Evolutionary conservation across 495 filamentous ascomycete genomes (phyloP).

Genomic region (Penicillium chermesinum): DNA sequence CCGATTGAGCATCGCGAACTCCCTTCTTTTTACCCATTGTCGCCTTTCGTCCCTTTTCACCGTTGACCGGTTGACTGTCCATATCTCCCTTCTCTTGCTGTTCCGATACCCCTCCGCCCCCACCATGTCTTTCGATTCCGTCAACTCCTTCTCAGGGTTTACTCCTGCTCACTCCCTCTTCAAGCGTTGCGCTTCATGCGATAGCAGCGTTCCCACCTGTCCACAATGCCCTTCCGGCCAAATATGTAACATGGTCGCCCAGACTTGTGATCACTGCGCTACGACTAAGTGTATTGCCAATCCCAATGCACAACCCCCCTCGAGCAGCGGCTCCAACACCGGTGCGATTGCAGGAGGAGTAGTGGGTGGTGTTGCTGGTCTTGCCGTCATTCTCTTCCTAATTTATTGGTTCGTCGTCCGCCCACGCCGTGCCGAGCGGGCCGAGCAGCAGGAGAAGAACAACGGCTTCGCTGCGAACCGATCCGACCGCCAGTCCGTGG

Average conservation of each 20-base stretch:
- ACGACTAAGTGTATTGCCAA: constrained; percentile 52
- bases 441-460: constrained; percentile 44
- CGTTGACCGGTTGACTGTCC: constrained; percentile 27
- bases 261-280: constrained; percentile 54
- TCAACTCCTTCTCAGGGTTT: constrained; percentile 9
- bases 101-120: constrained; percentile 5
- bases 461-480: constrained; percentile 59
- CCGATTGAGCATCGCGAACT: constrained; percentile 32
- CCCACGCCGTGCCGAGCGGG: constrained; percentile 60
- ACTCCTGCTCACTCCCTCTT: constrained; percentile 36
- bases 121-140: constrained; percentile 23
- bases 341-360: constrained; percentile 85
- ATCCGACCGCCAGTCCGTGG: constrained; percentile 72
- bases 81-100: constrained; percentile 10
- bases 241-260: constrained; percentile 52
- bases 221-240: constrained; percentile 44
- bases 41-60: constrained; percentile 12
- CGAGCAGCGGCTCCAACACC: constrained; percentile 50
- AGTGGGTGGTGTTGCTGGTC: constrained; percentile 64
- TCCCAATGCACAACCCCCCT: constrained; percentile 22
- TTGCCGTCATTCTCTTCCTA: constrained; percentile 68
- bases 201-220: constrained; percentile 40
- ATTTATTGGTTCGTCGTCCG: constrained; percentile 86
- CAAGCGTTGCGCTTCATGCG: constrained; percentile 44
- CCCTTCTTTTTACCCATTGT: constrained; percentile 15